Evolutionary conservation across 768 basidiomycete species (phyloP).

Genomic region (Russula virescens): DNA sequence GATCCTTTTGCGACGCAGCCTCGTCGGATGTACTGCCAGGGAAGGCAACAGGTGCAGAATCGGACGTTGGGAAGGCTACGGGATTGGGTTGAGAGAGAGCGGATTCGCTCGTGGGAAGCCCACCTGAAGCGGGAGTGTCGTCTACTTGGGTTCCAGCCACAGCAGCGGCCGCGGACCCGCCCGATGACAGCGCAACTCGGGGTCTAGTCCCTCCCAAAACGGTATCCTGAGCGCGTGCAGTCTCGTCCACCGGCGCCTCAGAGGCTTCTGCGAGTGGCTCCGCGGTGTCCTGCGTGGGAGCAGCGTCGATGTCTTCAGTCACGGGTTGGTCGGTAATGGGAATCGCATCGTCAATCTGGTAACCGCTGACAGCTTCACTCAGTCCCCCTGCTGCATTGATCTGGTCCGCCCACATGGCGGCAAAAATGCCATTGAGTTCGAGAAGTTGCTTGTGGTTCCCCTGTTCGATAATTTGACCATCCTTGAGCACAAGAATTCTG

Average conservation of each 20-base stretch:
- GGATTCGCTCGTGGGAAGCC: slow-evolving; percentile 29
- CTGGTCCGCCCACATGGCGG: slow-evolving; percentile 87
- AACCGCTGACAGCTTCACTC: slow-evolving; percentile 41
- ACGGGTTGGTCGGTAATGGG: slow-evolving; percentile 12
- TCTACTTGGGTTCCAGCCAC: slow-evolving; percentile 29
- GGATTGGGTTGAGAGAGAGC: slow-evolving; percentile 23
- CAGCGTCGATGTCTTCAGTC: slow-evolving; percentile 12
- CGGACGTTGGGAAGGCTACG: slow-evolving; percentile 34
- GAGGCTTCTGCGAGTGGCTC: slow-evolving; percentile 18
- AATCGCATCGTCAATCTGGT: slow-evolving; percentile 36
- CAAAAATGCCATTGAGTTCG: slow-evolving; percentile 64
- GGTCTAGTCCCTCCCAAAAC: slow-evolving; percentile 1
- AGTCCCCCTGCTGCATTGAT: slow-evolving; percentile 57
- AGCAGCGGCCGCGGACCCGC: slow-evolving; percentile 21
- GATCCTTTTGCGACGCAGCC: slow-evolving; percentile 30
- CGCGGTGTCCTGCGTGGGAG: slow-evolving; percentile 19
- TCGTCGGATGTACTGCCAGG: slow-evolving; percentile 30
- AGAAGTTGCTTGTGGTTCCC: slow-evolving; percentile 77
- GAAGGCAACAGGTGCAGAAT: slow-evolving; percentile 31
- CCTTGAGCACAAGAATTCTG: slow-evolving; percentile 86
- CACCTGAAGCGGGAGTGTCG: slow-evolving; percentile 29
- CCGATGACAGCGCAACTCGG: neutral
- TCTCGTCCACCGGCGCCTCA: slow-evolving; percentile 19
- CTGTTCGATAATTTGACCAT: slow-evolving; percentile 82
- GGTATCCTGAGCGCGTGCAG: slow-evolving; percentile 18